These are phyloP conservation scores for Bidens hawaiensis DNA, from an alignment of 140 eudicot species.

Conservation along the genomic window DNA sequence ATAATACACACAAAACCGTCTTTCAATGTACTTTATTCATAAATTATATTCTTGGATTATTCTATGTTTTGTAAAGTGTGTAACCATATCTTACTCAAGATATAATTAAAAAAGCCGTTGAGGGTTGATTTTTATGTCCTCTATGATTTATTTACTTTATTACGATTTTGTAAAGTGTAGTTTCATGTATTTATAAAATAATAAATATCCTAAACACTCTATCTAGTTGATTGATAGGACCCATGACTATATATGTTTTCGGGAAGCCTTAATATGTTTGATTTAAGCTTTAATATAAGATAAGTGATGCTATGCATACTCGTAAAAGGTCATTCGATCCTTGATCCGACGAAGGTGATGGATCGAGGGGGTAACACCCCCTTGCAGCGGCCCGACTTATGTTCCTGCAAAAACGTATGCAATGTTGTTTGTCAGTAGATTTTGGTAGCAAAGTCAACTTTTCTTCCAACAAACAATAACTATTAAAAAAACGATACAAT, in stretches of 20 bases:
- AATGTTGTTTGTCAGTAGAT: no score
- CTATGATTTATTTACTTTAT: not conserved
- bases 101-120: not conserved
- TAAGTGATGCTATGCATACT: not conserved
- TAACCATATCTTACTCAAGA: slow-evolving; percentile 4
- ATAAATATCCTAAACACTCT: no score
- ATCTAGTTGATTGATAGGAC: no score
- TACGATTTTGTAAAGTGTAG: not conserved
- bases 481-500: no score
- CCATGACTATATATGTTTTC: no score
- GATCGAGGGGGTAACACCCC: no score
- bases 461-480: no score
- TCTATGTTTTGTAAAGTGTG: not conserved
- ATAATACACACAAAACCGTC: slow-evolving; percentile 31
- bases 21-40: slow-evolving; percentile 29
- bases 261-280: no score
- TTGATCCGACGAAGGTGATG: not conserved
- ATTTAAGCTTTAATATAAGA: not conserved
- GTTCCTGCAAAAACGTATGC: no score
- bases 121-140: not conserved
- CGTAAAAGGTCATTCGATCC: not conserved
- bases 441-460: no score
- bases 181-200: no score
- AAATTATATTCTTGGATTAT: not conserved
- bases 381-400: no score